Conservation (phyloP, 2,329 filamentous ascomycete species). For the Cercospora zeae-maydis region DNA sequence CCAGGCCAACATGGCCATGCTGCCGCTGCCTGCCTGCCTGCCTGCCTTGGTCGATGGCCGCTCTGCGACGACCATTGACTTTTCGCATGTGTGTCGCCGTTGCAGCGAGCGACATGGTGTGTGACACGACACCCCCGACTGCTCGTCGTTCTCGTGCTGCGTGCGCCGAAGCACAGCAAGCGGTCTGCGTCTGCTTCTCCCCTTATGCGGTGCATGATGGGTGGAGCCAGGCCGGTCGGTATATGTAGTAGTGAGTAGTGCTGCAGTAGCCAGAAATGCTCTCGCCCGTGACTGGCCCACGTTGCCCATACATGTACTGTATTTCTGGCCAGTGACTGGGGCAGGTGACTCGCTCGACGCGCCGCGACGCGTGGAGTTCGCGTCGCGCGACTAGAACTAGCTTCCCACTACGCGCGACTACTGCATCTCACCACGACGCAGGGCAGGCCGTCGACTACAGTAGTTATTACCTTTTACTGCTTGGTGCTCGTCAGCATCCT, state of each 20-base stretch:
- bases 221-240: constrained; percentile 1
- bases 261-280: constrained; percentile 12
- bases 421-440: background rate
- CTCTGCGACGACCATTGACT: too few species aligned
- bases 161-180: background rate
- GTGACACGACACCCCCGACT: too few species aligned
- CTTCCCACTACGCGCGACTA: background rate
- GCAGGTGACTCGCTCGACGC: background rate
- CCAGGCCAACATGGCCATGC: too few species aligned
- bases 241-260: too few species aligned
- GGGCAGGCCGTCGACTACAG: too few species aligned
- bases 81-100: too few species aligned
- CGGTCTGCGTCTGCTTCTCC: background rate
- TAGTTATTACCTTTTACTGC: too few species aligned
- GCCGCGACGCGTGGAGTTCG: background rate
- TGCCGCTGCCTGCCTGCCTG: background rate
- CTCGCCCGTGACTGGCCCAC: constrained; percentile 2
- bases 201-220: background rate
- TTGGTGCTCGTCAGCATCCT: constrained; percentile 14
- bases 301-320: background rate
- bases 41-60: background rate
- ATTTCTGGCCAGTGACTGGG: background rate
- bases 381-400: background rate
- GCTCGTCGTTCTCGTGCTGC: background rate
- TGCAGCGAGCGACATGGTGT: too few species aligned